These are phyloP conservation scores for Chytriomyces confervae DNA, from an alignment of 192 early-diverging fungal genomes.

Conservation along the genomic window DNA sequence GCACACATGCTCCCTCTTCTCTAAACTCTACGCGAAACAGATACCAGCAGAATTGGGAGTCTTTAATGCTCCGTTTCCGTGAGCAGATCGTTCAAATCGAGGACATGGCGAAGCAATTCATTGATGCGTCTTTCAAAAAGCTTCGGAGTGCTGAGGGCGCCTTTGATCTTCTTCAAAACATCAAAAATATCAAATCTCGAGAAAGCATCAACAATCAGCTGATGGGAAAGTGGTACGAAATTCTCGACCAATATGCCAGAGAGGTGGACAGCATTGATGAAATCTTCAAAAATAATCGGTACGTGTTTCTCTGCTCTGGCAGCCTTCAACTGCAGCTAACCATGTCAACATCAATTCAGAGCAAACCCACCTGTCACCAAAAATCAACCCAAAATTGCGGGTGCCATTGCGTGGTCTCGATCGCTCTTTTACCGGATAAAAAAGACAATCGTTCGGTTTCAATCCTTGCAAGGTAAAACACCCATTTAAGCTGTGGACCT, in stretches of 20 bases:
- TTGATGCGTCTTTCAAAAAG: constrained; percentile 70
- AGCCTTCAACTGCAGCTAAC: neutral
- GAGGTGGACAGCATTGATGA: constrained; percentile 70
- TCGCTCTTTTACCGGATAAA: constrained; percentile 66
- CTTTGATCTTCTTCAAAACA: constrained; percentile 69
- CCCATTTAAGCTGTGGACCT: constrained; percentile 1
- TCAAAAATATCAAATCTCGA: constrained; percentile 66
- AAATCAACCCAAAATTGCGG: constrained; percentile 68
- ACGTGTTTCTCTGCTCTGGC: neutral
- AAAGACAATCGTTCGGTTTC: constrained; percentile 69
- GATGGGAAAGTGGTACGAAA: constrained; percentile 73
- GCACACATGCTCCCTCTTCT: neutral
- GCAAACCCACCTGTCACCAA: constrained; percentile 63
- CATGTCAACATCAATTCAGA: constrained; percentile 27
- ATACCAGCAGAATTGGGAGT: constrained; percentile 64
- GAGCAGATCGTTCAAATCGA: constrained; percentile 72
- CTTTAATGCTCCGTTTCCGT: constrained; percentile 64
- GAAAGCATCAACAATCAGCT: constrained; percentile 68
- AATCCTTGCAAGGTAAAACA: constrained; percentile 60
- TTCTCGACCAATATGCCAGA: constrained; percentile 65
- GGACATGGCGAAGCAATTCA: constrained; percentile 73
- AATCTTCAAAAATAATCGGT: constrained; percentile 66
- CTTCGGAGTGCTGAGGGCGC: constrained; percentile 67
- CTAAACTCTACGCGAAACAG: constrained; percentile 22
- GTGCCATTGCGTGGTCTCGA: constrained; percentile 64